Conservation (phyloP, 83 land plant species). For the Diphasiastrum complanatum region DNA sequence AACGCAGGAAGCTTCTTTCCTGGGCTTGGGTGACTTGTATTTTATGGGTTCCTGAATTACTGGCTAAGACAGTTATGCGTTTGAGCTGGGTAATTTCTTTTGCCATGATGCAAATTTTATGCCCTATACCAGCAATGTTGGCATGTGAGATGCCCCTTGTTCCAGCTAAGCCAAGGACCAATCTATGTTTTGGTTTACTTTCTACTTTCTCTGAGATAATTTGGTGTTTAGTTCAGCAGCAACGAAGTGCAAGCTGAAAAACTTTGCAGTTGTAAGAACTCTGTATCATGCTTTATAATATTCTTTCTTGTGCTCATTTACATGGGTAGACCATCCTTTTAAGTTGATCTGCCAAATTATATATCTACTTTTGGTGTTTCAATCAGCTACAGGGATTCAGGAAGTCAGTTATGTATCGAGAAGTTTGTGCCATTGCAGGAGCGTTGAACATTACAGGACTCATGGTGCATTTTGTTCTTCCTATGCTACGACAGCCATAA, state of each 20-base stretch:
- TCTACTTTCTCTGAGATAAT: too few relatives aligned
- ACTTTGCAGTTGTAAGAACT: too few relatives aligned
- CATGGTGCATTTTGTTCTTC: constrained; percentile 39
- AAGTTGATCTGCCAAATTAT: background rate
- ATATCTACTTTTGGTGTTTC: background rate
- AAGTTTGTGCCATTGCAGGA: constrained; percentile 78
- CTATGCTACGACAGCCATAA: too few relatives aligned
- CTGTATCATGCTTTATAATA: background rate
- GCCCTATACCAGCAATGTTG: background rate
- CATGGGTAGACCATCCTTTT: background rate
- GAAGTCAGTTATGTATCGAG: constrained; percentile 26
- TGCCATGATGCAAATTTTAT: background rate
- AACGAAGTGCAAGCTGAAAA: too few relatives aligned
- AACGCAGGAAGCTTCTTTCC: constrained; percentile 73
- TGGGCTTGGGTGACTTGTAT: constrained; percentile 93
- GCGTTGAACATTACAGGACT: constrained; percentile 83
- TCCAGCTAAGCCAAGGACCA: background rate
- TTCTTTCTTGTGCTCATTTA: background rate
- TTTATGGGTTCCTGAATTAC: constrained; percentile 65
- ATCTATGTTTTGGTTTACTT: background rate
- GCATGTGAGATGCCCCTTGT: background rate
- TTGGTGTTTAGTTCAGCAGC: too few relatives aligned
- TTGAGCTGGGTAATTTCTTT: background rate
- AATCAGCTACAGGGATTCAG: constrained; percentile 23
- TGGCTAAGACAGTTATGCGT: constrained; percentile 42